These are phyloP conservation scores for Penicillium bovifimosum DNA, from an alignment of 495 filamentous ascomycete genomes.

Conservation along the genomic window DNA sequence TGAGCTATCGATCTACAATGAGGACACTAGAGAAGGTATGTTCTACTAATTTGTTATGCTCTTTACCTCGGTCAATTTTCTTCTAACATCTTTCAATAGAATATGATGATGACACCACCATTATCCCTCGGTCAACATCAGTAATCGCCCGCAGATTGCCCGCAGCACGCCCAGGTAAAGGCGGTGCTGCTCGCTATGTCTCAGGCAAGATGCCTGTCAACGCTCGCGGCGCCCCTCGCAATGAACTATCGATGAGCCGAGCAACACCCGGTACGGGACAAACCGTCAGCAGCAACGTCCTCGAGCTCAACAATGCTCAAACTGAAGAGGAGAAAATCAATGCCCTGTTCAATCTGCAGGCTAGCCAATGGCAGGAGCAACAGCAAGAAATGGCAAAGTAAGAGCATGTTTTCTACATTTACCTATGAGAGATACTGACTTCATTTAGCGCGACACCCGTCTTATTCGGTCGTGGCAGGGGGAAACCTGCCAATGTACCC, in stretches of 20 bases:
- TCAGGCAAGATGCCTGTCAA: constrained; percentile 93
- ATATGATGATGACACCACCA: constrained; percentile 93
- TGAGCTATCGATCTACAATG: constrained; percentile 85
- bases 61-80: neutral
- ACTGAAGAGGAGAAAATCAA: constrained; percentile 89
- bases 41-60: constrained; percentile 4
- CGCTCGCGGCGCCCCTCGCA: constrained; percentile 72
- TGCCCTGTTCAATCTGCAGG: constrained; percentile 80
- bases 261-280: constrained; percentile 32
- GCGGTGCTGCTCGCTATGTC: constrained; percentile 90
- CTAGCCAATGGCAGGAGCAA: constrained; percentile 79
- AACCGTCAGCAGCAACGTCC: constrained; percentile 48
- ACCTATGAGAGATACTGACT: constrained; percentile 30
- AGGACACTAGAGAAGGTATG: constrained; percentile 86
- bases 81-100: constrained; percentile 46
- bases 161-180: constrained; percentile 70
- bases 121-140: constrained; percentile 89
- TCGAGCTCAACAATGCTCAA: constrained; percentile 62
- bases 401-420: constrained; percentile 31
- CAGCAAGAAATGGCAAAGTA: constrained; percentile 92
- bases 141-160: constrained; percentile 88
- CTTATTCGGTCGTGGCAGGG: constrained; percentile 48
- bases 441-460: constrained; percentile 58
- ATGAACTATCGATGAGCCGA: constrained; percentile 56
- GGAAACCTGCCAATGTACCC: constrained; percentile 68